A percentile compares a stretch with the other conserved stretches of the same genome.
Evolutionary conservation across 768 basidiomycete species (phyloP).

Genomic region (Serendipita vermifera): DNA sequence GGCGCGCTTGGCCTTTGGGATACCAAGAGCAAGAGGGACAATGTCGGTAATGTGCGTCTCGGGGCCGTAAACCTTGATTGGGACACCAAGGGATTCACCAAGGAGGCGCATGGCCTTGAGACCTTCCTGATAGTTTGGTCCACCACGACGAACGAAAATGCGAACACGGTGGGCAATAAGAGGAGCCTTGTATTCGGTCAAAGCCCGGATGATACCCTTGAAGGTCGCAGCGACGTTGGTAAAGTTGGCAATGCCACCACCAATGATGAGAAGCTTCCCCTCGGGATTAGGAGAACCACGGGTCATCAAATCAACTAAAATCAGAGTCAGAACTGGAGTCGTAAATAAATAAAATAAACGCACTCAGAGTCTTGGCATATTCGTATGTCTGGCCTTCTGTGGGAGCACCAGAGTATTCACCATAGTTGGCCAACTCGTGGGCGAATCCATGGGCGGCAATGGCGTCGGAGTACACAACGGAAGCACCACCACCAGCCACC

Average conservation of each 20-base stretch:
- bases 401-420: slow-evolving; percentile 97
- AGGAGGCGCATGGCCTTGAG: slow-evolving; percentile 97
- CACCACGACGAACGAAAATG: slow-evolving; percentile 96
- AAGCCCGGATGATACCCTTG: slow-evolving; percentile 97
- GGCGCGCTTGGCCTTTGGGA: slow-evolving; percentile 40
- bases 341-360: slow-evolving; percentile 22
- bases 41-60: slow-evolving; percentile 98
- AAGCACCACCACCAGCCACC: slow-evolving; percentile 94
- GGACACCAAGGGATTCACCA: slow-evolving; percentile 90
- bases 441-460: slow-evolving; percentile 90
- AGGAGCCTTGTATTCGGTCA: slow-evolving; percentile 82
- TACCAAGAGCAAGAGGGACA: slow-evolving; percentile 92
- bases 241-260: slow-evolving; percentile 99
- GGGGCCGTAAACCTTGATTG: slow-evolving; percentile 93
- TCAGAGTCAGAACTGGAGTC: slow-evolving; percentile 10
- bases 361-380: slow-evolving; percentile 95
- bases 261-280: slow-evolving; percentile 98
- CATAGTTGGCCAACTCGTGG: slow-evolving; percentile 97
- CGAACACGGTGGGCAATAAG: slow-evolving; percentile 75
- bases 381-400: slow-evolving; percentile 98
- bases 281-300: slow-evolving; percentile 65
- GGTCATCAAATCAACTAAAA: slow-evolving; percentile 78
- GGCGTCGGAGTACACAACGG: slow-evolving; percentile 57
- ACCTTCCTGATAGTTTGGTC: slow-evolving; percentile 98
- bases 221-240: slow-evolving; percentile 98